Conservation (phyloP, 768 basidiomycete genomes). For the Suillus decipiens region DNA sequence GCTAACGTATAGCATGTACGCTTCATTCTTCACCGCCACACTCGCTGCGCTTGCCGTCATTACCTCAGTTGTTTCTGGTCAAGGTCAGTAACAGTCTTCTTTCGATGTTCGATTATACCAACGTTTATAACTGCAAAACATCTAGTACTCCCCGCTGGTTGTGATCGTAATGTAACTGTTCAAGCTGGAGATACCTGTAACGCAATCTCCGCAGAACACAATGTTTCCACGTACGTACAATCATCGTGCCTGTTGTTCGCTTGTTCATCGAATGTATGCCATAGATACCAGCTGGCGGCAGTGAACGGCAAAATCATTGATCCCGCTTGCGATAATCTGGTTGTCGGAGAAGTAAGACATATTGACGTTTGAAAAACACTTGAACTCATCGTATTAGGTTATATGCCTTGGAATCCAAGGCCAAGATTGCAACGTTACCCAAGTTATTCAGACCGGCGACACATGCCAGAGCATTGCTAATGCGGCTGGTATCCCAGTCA, state of each 20-base stretch:
- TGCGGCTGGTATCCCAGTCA: slow-evolving; percentile 43
- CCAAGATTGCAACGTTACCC: slow-evolving; percentile 57
- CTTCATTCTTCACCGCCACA: slow-evolving; percentile 18
- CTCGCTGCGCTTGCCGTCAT: slow-evolving; percentile 14
- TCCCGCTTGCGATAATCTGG: slow-evolving; percentile 56
- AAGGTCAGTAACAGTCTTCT: slow-evolving; percentile 20
- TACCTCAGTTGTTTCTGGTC: slow-evolving; percentile 8
- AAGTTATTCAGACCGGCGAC: slow-evolving; percentile 50
- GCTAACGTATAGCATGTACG: slow-evolving; percentile 18
- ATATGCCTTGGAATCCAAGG: slow-evolving; percentile 60
- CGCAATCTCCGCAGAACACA: slow-evolving; percentile 48
- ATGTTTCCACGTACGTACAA: slow-evolving; percentile 47
- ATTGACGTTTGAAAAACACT: not conserved
- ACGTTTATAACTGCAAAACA: not conserved
- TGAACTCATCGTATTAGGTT: slow-evolving; percentile 24
- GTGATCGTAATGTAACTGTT: slow-evolving; percentile 56
- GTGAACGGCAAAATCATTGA: slow-evolving; percentile 53
- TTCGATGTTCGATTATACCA: slow-evolving; percentile 1
- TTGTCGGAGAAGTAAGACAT: slow-evolving; percentile 44
- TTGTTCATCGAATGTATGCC: slow-evolving; percentile 22
- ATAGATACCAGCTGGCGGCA: slow-evolving; percentile 62
- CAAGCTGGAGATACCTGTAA: slow-evolving; percentile 55
- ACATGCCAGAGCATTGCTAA: slow-evolving; percentile 48
- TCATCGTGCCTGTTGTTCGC: not conserved
- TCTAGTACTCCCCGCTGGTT: slow-evolving; percentile 27